Base-by-base conservation (phyloP, 768 basidiomycete genomes). In the Rhizopogon rudus region DNA sequence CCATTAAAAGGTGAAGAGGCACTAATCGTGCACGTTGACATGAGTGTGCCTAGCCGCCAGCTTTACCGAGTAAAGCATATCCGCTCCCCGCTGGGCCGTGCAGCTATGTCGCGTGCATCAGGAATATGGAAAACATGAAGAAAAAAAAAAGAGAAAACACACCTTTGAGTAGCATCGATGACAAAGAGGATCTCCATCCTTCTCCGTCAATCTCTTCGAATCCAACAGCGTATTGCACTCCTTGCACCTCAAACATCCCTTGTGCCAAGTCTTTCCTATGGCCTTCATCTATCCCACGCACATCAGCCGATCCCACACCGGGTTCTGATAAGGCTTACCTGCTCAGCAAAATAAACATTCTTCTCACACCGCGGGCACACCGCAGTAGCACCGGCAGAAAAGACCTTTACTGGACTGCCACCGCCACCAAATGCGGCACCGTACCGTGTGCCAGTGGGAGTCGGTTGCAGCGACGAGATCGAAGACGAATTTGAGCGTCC, bases 331-430 rank as follows among this genome's bases (percentile, higher is more conserved):
- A 35, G 17, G 58, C 63, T 17, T 44, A 84, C 88, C 79, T 90
- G 88, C 67, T 93, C 90, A 13, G 91, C 90, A 64, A 93, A 92
- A 71, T 88, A 93, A 9, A 93, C 91, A 51, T 78, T 85, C 77
- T 87, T 83, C 39, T 74, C 75, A 60, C 91, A 93, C 53, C 78
- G 77, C 8, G 85, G 82, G 61, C 91, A 93, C 17, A 65, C 64
- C 17, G 89, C 87, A 7, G 82, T 70, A n/a, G 56, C 81, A 20
- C 79, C 77, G 22, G 67, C 71, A 37, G 48, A 35, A 37, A 49
- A 86, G 57, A 76, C 75, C 55, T 70, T 76, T 9, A 74, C 73
- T 31, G 77, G 72, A 29, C 67, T 69, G 12, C 74, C 72, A 5
- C 74, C 74, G 31, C 74, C 73, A 6, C 72, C 68, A 9, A 87